Base-by-base conservation (phyloP, 2,329 filamentous ascomycete species). In the Fonsecaea monophora region DNA sequence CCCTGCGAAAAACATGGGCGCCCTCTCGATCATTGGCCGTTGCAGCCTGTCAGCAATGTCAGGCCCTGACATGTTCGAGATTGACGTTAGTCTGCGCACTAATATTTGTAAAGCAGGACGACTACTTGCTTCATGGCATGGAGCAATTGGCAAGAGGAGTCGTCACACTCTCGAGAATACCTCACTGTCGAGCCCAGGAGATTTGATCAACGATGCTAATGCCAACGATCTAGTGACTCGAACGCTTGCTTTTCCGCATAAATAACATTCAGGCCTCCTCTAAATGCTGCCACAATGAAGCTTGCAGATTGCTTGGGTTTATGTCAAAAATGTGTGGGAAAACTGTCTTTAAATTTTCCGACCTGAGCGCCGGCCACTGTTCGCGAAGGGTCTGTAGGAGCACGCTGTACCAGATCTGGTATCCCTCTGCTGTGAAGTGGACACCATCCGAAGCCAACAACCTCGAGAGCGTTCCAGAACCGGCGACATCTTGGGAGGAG, bases 311-410 rank as follows among this genome's bases (percentile, higher is more conserved):
- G 9, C 12, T 50, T 18, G 45, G 4, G 15, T 50, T 21, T 50
- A 50, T 25, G 45, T 50, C 45, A 50, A 50, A 25, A 13, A 50
- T 50, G 45, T 30, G 45, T 25, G 45, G 45, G 45, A 50, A 50
- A 13, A 50, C 13, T 12, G 45, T 50, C 45, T 30, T 50, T 9
- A 50, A 15, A 25, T 50, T 50, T 30, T 50, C 45, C 10, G 45
- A 50, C 21, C 45, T 50, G 18, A 50, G 45, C 10, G n/a, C 45
- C 21, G 45, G 45, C 45, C 45, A 50, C 45, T 50, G 45, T 12
- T 50, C 45, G 45, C 45, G 45, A 13, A 50, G 4, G 2, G 45
- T 50, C 18, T 30, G 45, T 21, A 25, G 45, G 18, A 50, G 21
- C 15, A 50, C 3, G 18, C 12, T 10, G 45, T 50, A 50, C 45